Evolutionary conservation across 1,139 yeast genomes (phyloP).

Genomic region (Candida glucosophila): DNA sequence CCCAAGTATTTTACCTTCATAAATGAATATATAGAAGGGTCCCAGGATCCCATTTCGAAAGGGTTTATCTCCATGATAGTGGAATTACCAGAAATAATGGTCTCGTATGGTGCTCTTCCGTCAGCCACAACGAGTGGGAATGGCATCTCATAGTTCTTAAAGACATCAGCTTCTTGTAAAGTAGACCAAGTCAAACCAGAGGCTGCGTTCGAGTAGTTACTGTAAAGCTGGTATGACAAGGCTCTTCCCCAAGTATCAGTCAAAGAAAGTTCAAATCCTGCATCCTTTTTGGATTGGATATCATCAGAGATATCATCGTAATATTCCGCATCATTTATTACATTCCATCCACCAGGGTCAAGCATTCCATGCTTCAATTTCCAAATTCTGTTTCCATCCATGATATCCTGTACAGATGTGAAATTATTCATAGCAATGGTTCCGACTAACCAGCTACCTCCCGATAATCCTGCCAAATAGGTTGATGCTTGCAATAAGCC

Average conservation of each 20-base stretch:
- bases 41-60: constrained; percentile 86
- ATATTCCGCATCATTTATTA: constrained; percentile 47
- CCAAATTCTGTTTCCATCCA: constrained; percentile 51
- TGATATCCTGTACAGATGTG: constrained; percentile 61
- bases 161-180: constrained; percentile 43
- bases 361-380: constrained; percentile 56
- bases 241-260: constrained; percentile 97
- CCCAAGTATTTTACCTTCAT: constrained; percentile 68
- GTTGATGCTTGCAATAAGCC: constrained; percentile 70
- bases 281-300: constrained; percentile 52
- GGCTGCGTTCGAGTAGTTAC: constrained; percentile 47
- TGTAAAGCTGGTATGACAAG: constrained; percentile 67
- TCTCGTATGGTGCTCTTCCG: constrained; percentile 66
- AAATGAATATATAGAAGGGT: constrained; percentile 62
- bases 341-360: constrained; percentile 63
- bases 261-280: constrained; percentile 69
- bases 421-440: constrained; percentile 75
- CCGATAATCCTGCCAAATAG: constrained; percentile 73
- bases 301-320: constrained; percentile 48
- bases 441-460: constrained; percentile 84
- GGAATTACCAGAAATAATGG: constrained; percentile 51
- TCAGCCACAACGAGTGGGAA: constrained; percentile 75
- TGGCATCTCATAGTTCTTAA: constrained; percentile 61
- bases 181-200: constrained; percentile 62
- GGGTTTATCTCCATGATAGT: constrained; percentile 77